Percentiles rank a stretch among this genome's conserved stretches.
Evolutionary conservation across 768 basidiomycete species (phyloP).

Genomic region (Lactifluus piperatus): DNA sequence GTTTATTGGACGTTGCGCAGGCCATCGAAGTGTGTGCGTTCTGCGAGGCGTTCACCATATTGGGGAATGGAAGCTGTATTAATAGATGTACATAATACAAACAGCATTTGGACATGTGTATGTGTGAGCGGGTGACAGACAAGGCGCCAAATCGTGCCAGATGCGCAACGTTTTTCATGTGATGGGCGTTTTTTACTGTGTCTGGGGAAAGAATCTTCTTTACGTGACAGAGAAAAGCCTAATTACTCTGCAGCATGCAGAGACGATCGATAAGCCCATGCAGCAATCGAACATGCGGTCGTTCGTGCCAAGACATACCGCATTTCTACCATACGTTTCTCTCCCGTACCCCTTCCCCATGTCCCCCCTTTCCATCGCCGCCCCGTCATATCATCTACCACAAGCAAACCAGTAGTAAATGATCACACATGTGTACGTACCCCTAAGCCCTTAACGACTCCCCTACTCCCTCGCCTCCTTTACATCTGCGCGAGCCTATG

Average conservation of each 20-base stretch:
- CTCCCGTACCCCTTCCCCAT: neutral
- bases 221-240: neutral
- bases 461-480: too few species aligned
- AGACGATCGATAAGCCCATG: neutral
- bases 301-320: neutral
- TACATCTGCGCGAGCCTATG: too few species aligned
- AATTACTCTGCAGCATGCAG: neutral
- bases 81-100: slow-evolving; percentile 5
- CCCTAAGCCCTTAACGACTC: too few species aligned
- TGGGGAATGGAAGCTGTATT: neutral
- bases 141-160: neutral
- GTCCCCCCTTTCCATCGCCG: neutral
- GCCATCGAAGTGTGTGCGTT: neutral
- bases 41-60: neutral
- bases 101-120: neutral
- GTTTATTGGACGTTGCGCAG: neutral
- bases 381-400: neutral
- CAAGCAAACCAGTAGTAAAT: too few species aligned
- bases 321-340: neutral
- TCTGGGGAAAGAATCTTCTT: neutral
- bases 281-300: slow-evolving; percentile 1
- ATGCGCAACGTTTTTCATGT: neutral
- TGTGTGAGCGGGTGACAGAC: neutral
- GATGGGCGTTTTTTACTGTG: neutral
- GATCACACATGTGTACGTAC: too few species aligned